Conservation (phyloP, 441 rosid genomes). For the Erodium texanum region DNA sequence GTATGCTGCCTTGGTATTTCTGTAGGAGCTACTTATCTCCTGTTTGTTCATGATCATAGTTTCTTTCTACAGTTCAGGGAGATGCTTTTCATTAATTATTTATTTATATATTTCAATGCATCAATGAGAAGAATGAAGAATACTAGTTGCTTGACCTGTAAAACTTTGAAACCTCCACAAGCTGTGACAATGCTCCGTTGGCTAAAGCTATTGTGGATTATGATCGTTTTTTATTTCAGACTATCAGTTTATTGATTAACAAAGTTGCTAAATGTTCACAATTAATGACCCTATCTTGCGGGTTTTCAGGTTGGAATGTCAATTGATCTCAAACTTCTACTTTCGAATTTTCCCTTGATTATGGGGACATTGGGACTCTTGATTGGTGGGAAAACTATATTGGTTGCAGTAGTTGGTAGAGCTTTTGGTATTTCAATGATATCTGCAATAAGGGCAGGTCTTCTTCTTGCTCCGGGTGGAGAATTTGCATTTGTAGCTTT, state of each 20-base stretch:
- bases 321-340: conserved; percentile 89
- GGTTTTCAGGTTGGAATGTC: conserved; percentile 96
- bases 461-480: conserved; percentile 99
- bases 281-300: conserved; percentile 21
- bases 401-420: conserved; percentile 70
- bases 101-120: no score
- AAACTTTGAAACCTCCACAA: neutral
- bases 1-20: conserved; percentile 12
- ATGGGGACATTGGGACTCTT: conserved; percentile 71
- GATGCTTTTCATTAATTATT: no score
- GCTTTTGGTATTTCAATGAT: conserved; percentile 78
- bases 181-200: neutral
- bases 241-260: conserved; percentile 15
- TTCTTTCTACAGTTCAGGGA: neutral
- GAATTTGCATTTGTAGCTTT: conserved; percentile 99
- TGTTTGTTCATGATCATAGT: neutral
- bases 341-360: conserved; percentile 80
- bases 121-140: neutral
- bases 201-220: neutral
- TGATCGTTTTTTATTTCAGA: conserved; percentile 15
- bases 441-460: conserved; percentile 84
- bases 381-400: conserved; percentile 78
- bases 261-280: conserved; percentile 17
- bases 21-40: neutral
- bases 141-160: conserved; percentile 1